Evolutionary conservation across 2,329 filamentous ascomycete species (phyloP).

Genomic region (Camptophora hylomeconis): DNA sequence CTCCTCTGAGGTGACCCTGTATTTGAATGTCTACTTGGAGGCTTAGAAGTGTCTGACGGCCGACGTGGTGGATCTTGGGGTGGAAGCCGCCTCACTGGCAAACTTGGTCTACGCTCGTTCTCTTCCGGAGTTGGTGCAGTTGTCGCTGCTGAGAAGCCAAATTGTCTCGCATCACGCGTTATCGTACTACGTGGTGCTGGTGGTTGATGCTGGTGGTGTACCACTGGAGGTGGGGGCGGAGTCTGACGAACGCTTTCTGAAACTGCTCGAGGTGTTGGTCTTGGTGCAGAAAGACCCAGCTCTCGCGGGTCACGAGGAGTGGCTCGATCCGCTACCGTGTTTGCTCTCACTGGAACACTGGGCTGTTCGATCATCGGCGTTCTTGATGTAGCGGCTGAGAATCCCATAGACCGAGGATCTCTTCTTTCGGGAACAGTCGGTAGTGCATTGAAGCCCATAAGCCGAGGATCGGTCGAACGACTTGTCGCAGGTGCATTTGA

Average conservation of each 20-base stretch:
- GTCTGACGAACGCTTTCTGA: slow-evolving; percentile 11
- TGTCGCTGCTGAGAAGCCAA: slow-evolving; percentile 9
- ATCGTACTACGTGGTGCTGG: slow-evolving; percentile 5
- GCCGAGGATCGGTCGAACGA: slow-evolving; percentile 1
- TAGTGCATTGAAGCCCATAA: slow-evolving; percentile 2
- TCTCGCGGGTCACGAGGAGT: slow-evolving; percentile 20
- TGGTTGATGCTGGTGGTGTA: slow-evolving; percentile 11
- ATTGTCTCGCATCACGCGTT: slow-evolving; percentile 12
- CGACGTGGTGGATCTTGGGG: slow-evolving; percentile 17
- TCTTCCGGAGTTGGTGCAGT: slow-evolving; percentile 8
- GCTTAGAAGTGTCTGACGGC: slow-evolving; percentile 14
- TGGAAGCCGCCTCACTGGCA: slow-evolving; percentile 33
- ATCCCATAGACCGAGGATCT: slow-evolving; percentile 14
- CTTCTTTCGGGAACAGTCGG: slow-evolving; percentile 3
- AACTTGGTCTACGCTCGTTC: slow-evolving; percentile 31
- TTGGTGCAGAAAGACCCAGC: slow-evolving; percentile 26
- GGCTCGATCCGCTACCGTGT: slow-evolving; percentile 11
- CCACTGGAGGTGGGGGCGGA: slow-evolving; percentile 17
- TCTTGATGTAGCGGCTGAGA: slow-evolving; percentile 6
- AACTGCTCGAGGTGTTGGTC: slow-evolving; percentile 29
- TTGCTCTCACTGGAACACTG: slow-evolving; percentile 9
- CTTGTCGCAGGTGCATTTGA: background rate
- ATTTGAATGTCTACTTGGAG: background rate
- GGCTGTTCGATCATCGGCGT: slow-evolving; percentile 1
- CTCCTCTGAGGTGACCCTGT: background rate